Evolutionary conservation across 306 rosid genomes (phyloP), one percentile per base, ranked within the genome.

Genomic region (Lagenaria siceraria): DNA sequence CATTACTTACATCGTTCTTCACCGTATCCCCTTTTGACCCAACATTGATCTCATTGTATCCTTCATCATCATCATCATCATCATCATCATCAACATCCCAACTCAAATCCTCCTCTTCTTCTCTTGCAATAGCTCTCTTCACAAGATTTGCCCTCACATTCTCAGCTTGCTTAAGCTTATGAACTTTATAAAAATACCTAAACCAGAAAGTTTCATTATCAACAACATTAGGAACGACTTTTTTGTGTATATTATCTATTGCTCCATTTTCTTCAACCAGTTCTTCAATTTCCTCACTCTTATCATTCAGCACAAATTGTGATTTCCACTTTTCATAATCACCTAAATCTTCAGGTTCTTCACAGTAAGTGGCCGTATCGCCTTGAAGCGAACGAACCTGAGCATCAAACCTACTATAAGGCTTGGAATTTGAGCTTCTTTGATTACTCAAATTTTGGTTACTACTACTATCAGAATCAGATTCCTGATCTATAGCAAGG

Each of bases 51-150:
- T 43, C 85, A 51, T 53, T 2, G 48, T 73, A 63, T 24, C 58
- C 79, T 36, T 64, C 71, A 0, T 80, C 85, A 4, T 63, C 81
- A 4, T 86, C 90, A 1, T 87, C 93, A 59, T 91, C 87, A 78
- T 91, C 90, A 1, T 87, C 97, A 33, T 88, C 97, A 81, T 89
- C 96, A 64, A 93, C 87, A 81, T 91, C 98, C 98, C 98, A 93
- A 77, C 96, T 93, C 89, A 93, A 82, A 12, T 91, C 96, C 85
- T 92, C 96, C n/a, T 93, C 96, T 68, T 80, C 86, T 48, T 88
- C 90, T 63, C 77, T 79, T 1, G 91, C 84, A 49, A 91, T 89
- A 22, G 87, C 91, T 18, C 91, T 74, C 80, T 84, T 88, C 77
- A 93, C 97, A 77, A 91, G 86, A 80, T 84, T 93, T 31, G 82